Base-by-base conservation (phyloP, 306 rosid species). In the Trichosanthes cucumerina region DNA sequence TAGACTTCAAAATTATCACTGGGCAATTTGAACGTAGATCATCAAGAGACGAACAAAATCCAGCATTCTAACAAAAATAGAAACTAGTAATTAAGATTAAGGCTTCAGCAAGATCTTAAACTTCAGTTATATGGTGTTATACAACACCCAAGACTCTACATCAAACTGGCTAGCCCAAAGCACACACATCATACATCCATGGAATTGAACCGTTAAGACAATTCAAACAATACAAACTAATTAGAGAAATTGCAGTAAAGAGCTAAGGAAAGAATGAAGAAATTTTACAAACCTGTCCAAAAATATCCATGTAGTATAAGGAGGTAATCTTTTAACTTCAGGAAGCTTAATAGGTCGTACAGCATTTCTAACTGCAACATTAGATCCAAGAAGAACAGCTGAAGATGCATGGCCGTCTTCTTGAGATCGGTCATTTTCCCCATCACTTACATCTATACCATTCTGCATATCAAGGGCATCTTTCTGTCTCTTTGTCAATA, bases 301-400 rank as follows among this genome's bases (percentile, higher is more conserved):
- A 85, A 96, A 92, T 80, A 92, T 90, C 99, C 99, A 96, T 28
- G 99, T 90, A 62, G 99, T 96, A 87, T 96, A 96, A 79, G 98
- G 93, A 75, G 99, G 97, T 81, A 96, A 79, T 90, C 88, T 88
- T 86, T 87, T 92, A 12, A 87, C 83, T 90, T 92, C 99, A 4
- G 90, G 83, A 64, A 96, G 87, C 86, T 92, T 96, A 63, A 91
- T 87, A 77, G 99, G 98, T 75, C 97, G 98, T 78, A 92, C 97
- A 75, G 96, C 91, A 86, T 90, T 96, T 89, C 91, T 92, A 62
- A 88, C 92, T 44, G 99, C 88, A 80, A 92, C 93, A 86, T 91
- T 92, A 80, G 92, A 89, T 78, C 97, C 99, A 57, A 96, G 83
- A 88, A 96, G 97, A 88, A 96, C 97, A 56, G 99, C 98, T 15